Percentiles rank a stretch among this genome's conserved stretches.
These are phyloP conservation scores for Anthoceros angustus DNA, from an alignment of 225 moss, liverwort and hornwort genomes.

Conservation along the genomic window DNA sequence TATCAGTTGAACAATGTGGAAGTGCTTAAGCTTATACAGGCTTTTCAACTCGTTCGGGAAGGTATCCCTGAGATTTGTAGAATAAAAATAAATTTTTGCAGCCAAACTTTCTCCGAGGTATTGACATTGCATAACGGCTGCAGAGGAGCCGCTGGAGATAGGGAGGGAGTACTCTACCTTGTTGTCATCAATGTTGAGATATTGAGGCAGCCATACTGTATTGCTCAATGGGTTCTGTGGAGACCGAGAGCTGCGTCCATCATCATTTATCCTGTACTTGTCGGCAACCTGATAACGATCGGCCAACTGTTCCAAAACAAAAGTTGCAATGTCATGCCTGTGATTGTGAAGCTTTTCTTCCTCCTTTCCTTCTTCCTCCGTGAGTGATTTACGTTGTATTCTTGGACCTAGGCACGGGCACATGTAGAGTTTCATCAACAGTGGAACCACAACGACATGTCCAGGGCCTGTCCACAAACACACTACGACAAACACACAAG, in stretches of 20 bases:
- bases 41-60: not conserved
- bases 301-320: not conserved
- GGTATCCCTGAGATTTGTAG: not conserved
- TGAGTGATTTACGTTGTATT: not conserved
- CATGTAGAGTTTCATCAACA: not conserved
- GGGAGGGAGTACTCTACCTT: not conserved
- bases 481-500: not conserved
- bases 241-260: too few species aligned
- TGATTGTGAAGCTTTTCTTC: not conserved
- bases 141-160: not conserved
- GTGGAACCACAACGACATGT: not conserved
- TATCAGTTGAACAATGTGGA: not conserved
- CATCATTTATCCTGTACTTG: not conserved
- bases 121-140: not conserved
- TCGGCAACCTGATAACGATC: not conserved
- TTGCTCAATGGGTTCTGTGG: not conserved
- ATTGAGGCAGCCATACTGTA: not conserved
- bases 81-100: not conserved
- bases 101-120: not conserved
- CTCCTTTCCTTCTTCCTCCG: not conserved
- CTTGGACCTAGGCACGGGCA: not conserved
- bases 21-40: constrained; percentile 1
- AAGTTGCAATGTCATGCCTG: not conserved
- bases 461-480: not conserved
- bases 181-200: not conserved